A percentile compares a stretch with the other conserved stretches of the same genome.
These are phyloP conservation scores for Kazachstania sp. DNA, from an alignment of 1,139 yeast species.

Conservation along the genomic window DNA sequence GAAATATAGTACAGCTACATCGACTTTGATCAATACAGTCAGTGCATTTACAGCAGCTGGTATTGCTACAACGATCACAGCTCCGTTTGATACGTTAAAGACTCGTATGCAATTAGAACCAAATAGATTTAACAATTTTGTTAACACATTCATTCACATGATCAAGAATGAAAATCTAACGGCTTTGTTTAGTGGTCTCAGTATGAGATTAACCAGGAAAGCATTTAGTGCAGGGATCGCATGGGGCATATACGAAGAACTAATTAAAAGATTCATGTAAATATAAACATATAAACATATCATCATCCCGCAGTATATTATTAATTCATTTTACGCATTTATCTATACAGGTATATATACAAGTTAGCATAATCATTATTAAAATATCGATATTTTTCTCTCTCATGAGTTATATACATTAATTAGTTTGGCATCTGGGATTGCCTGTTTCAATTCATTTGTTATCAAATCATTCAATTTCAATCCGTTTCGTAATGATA, in stretches of 20 bases:
- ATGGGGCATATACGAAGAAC: conserved; percentile 93
- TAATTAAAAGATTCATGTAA: conserved; percentile 40
- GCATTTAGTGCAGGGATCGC: conserved; percentile 91
- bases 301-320: neutral
- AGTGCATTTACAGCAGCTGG: conserved; percentile 73
- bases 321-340: neutral
- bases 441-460: conserved; percentile 36
- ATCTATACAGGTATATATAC: neutral
- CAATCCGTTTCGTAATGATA: conserved; percentile 49
- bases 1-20: conserved; percentile 33
- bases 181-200: conserved; percentile 73
- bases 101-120: conserved; percentile 80
- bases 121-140: conserved; percentile 35
- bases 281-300: neutral
- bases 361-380: neutral
- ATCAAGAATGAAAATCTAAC: conserved; percentile 50
- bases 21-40: conserved; percentile 56
- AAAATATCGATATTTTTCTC: neutral
- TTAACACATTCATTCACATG: conserved; percentile 35
- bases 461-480: conserved; percentile 41
- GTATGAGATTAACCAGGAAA: conserved; percentile 73
- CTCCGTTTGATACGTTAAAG: conserved; percentile 91
- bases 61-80: conserved; percentile 76
- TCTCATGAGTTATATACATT: neutral
- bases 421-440: conserved; percentile 2